A percentile compares a stretch with the other conserved stretches of the same genome.
Conservation (phyloP, 352 stramenopile genomes). For the Globisporangium spinosum region DNA sequence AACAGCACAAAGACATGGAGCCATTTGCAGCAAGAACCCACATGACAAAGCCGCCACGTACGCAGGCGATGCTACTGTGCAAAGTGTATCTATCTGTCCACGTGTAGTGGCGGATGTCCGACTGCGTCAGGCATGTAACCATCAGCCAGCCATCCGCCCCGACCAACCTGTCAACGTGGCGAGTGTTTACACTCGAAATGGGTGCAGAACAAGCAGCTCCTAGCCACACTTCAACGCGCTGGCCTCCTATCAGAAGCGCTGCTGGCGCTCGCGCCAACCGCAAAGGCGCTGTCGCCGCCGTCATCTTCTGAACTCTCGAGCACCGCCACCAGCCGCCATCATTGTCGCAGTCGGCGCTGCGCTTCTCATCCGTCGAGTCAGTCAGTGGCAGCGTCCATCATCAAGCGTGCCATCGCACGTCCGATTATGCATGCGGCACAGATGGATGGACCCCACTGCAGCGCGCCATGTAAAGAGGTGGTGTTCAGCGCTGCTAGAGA, state of each 20-base stretch:
- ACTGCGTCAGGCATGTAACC: background rate
- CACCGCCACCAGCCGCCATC: background rate
- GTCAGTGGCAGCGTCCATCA: background rate
- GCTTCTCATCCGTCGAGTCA: background rate
- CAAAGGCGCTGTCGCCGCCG: background rate
- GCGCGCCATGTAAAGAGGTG: background rate
- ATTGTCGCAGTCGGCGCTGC: background rate
- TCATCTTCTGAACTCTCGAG: background rate
- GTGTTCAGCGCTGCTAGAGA: background rate
- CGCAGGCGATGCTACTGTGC: background rate
- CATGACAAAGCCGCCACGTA: constrained; percentile 2
- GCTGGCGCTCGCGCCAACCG: background rate
- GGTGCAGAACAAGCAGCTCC: background rate
- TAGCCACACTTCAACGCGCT: background rate
- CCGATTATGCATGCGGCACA: background rate
- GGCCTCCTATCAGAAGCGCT: background rate
- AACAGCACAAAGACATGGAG: constrained; percentile 13
- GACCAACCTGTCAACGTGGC: background rate
- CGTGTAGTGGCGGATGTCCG: background rate
- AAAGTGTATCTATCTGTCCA: background rate
- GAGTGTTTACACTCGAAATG: background rate
- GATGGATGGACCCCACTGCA: background rate
- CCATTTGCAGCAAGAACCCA: background rate
- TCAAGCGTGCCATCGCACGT: background rate
- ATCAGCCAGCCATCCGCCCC: background rate